Evolutionary conservation across 257 asterid genomes (phyloP).

Genomic region (Thymus quinquecostatus): DNA sequence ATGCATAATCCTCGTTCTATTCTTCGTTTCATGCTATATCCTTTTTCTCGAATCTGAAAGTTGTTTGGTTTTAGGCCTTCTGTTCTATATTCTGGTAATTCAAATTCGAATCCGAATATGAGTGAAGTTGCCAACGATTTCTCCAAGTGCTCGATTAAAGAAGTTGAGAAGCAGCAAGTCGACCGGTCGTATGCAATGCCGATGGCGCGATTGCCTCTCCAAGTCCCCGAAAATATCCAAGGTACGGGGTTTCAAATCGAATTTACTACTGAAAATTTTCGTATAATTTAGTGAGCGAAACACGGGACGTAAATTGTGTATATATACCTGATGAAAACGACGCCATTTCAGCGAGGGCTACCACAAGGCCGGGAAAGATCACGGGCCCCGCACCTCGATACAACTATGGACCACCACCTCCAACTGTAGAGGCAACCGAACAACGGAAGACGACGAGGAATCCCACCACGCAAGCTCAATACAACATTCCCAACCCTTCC

Average conservation of each 20-base stretch:
- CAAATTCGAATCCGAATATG: conserved; percentile 42
- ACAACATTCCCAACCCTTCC: conserved; percentile 57
- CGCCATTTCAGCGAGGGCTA: conserved; percentile 54
- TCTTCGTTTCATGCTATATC: neutral
- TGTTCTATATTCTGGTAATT: conserved; percentile 70
- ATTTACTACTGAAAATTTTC: neutral
- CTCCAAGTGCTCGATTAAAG: conserved; percentile 76
- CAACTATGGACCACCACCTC: conserved; percentile 53
- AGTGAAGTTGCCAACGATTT: conserved; percentile 63
- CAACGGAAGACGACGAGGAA: conserved; percentile 61
- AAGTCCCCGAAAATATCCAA: conserved; percentile 78
- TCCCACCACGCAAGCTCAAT: conserved; percentile 63
- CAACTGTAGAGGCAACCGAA: conserved; percentile 54
- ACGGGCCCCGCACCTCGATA: conserved; percentile 64
- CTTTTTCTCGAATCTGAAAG: conserved; percentile 8
- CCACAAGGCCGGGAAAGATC: conserved; percentile 82
- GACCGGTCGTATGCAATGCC: conserved; percentile 62
- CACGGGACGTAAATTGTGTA: neutral
- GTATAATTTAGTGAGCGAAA: neutral
- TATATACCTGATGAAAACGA: conserved; percentile 22
- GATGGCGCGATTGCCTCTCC: conserved; percentile 72
- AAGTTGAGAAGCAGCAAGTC: conserved; percentile 58
- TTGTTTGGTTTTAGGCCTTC: conserved; percentile 58
- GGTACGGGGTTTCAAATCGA: conserved; percentile 41
- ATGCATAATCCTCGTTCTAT: conserved; percentile 1